A percentile compares a stretch with the other conserved stretches of the same genome.
Conservation (phyloP, 192 early-diverging fungal species). For the Linderina pennispora region DNA sequence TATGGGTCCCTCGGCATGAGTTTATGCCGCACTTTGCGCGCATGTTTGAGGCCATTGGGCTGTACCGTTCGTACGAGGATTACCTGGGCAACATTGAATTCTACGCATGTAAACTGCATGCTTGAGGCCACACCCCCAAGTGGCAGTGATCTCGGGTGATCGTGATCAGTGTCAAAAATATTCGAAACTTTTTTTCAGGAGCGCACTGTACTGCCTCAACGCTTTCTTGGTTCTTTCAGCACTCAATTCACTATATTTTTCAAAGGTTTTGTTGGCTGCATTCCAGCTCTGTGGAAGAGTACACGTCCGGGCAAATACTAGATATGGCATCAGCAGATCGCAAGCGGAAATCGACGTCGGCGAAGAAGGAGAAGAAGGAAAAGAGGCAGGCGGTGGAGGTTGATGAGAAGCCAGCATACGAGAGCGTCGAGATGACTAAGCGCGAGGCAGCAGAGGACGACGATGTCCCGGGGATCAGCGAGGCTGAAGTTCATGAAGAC, state of each 20-base stretch:
- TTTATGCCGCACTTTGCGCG: slow-evolving; percentile 91
- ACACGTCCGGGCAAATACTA: not conserved
- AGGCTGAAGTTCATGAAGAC: not conserved
- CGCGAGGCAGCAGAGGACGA: not conserved
- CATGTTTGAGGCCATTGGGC: slow-evolving; percentile 55
- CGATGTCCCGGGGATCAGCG: not conserved
- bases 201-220: too few relatives aligned
- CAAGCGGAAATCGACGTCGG: slow-evolving; percentile 1
- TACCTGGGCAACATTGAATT: slow-evolving; percentile 21
- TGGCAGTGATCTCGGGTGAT: not conserved
- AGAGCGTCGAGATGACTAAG: slow-evolving; percentile 4
- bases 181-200: too few relatives aligned
- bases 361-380: not conserved
- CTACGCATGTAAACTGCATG: slow-evolving; percentile 4
- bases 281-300: too few relatives aligned
- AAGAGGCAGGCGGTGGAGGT: not conserved
- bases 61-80: slow-evolving; percentile 20
- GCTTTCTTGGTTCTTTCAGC: too few relatives aligned
- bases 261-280: too few relatives aligned
- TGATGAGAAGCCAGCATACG: not conserved
- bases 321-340: slow-evolving; percentile 3
- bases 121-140: not conserved
- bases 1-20: slow-evolving; percentile 81
- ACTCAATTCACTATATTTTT: too few relatives aligned
- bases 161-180: too few relatives aligned